phyloP scores from a whole-genome alignment of 306 rosid species.

The Medicago ruthenica region DNA sequence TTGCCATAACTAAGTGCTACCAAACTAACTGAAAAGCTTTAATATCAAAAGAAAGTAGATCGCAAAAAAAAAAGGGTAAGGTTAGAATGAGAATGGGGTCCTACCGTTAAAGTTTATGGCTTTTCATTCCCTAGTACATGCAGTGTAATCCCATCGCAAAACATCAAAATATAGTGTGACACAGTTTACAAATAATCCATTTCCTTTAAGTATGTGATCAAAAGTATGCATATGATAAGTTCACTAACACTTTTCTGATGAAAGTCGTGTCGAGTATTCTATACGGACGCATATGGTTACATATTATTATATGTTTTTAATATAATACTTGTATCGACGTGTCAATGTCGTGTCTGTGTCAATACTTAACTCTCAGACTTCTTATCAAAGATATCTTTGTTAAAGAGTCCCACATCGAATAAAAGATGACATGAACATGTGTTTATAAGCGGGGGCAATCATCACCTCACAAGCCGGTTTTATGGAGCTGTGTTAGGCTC shows the following conservation, averaged over 20 bases:
- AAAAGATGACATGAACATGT: no score
- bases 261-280: no score
- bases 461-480: no score
- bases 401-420: no score
- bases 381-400: neutral
- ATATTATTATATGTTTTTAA: no score
- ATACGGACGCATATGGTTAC: no score
- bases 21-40: constrained; percentile 35
- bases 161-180: neutral
- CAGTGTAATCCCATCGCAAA: neutral
- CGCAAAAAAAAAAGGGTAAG: constrained; percentile 6
- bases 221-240: neutral
- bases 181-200: neutral
- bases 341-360: no score
- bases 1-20: constrained; percentile 27
- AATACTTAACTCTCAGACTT: neutral
- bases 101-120: neutral
- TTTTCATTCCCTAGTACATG: constrained; percentile 10
- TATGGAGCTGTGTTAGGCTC: no score
- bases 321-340: no score
- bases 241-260: neutral
- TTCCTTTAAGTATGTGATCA: neutral
- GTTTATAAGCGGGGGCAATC: no score
- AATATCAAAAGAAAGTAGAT: neutral
- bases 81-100: constrained; percentile 27